These are phyloP conservation scores for Wilhelminamyces savonicus DNA, from an alignment of 805 yeast genomes.

Conservation along the genomic window DNA sequence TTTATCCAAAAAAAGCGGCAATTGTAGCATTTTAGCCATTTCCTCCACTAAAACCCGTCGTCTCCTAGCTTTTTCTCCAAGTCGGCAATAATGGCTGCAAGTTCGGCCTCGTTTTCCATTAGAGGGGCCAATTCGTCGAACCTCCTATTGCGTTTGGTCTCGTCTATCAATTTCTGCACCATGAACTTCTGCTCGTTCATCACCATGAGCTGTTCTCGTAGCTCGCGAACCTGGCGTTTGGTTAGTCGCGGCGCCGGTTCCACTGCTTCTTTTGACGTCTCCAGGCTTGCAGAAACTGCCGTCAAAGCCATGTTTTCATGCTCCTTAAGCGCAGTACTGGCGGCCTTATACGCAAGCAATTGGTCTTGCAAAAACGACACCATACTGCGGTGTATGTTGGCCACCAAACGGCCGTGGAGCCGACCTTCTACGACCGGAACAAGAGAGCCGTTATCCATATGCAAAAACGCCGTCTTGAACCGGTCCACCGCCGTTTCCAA, in stretches of 20 bases:
- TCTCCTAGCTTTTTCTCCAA: conserved; percentile 54
- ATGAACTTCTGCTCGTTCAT: conserved; percentile 76
- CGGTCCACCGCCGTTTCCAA: conserved; percentile 19
- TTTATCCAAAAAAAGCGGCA: too few species aligned
- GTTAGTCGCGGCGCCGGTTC: conserved; percentile 26
- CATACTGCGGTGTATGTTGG: conserved; percentile 52
- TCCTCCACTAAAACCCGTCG: conserved; percentile 28
- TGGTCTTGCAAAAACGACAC: conserved; percentile 60
- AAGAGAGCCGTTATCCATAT: conserved; percentile 1
- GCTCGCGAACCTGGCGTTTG: conserved; percentile 48
- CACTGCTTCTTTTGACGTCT: neutral
- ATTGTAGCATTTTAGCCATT: too few species aligned
- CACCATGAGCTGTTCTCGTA: conserved; percentile 76
- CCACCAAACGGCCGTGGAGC: conserved; percentile 20
- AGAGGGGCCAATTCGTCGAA: conserved; percentile 72
- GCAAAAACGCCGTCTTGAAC: conserved; percentile 14
- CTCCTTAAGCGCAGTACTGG: conserved; percentile 43
- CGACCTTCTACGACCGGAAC: conserved; percentile 1
- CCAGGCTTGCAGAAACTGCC: conserved; percentile 3
- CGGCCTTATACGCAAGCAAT: conserved; percentile 54
- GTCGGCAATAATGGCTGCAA: conserved; percentile 41
- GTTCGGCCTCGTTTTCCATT: conserved; percentile 50
- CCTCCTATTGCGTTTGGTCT: conserved; percentile 57
- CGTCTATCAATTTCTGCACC: conserved; percentile 57
- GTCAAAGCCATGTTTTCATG: conserved; percentile 16